Evolutionary conservation across 2,329 filamentous ascomycete species (phyloP).

Genomic region (Didymella segeticola): DNA sequence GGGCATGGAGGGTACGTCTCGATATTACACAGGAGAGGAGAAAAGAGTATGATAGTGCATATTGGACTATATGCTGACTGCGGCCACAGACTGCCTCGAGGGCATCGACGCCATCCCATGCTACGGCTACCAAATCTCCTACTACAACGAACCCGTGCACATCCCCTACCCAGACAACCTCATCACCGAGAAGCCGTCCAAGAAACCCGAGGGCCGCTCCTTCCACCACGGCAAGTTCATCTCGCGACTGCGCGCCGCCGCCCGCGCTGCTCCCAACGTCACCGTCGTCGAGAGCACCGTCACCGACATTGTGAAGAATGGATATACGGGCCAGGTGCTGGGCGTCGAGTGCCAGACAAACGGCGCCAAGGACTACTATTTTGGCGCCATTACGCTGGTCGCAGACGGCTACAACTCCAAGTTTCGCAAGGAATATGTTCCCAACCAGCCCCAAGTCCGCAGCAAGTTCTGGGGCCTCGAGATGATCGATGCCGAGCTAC

Average conservation of each 20-base stretch:
- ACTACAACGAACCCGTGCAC: conserved; percentile 73
- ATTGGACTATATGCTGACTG: conserved; percentile 14
- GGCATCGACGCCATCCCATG: conserved; percentile 85
- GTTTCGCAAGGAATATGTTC: conserved; percentile 82
- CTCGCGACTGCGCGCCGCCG: conserved; percentile 77
- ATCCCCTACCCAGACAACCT: conserved; percentile 80
- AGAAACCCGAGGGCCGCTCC: conserved; percentile 70
- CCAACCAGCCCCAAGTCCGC: conserved; percentile 70
- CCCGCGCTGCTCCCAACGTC: conserved; percentile 78
- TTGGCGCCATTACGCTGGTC: conserved; percentile 85
- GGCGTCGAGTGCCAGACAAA: conserved; percentile 81
- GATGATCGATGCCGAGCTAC: conserved; percentile 84
- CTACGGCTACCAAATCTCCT: conserved; percentile 87
- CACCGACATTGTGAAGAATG: conserved; percentile 74
- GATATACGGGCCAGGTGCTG: conserved; percentile 73
- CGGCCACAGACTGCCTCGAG: conserved; percentile 72
- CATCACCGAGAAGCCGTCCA: conserved; percentile 40
- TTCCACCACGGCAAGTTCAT: conserved; percentile 98
- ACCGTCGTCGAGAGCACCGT: conserved; percentile 91
- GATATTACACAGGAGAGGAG: no score
- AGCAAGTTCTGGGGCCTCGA: conserved; percentile 95
- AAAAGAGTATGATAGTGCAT: no score
- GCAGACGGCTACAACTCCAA: conserved; percentile 93
- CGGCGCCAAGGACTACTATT: conserved; percentile 73
- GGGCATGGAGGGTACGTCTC: conserved; percentile 64